These are phyloP conservation scores for Fraxinus albicans DNA, from an alignment of 305 asterid species.

Conservation along the genomic window DNA sequence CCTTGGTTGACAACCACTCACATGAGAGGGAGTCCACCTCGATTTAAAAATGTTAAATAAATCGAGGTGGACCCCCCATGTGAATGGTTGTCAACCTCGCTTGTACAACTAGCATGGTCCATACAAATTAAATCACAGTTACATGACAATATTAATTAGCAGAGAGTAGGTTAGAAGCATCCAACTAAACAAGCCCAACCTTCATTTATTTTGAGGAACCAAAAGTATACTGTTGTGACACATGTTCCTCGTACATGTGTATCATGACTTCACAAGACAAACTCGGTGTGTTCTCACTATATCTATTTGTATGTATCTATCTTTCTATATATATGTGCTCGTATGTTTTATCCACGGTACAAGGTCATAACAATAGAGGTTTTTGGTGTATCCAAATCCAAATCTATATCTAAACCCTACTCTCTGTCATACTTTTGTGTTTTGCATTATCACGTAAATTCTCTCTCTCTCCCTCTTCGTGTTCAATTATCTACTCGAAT, in stretches of 20 bases:
- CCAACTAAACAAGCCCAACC: not conserved
- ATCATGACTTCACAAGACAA: not conserved
- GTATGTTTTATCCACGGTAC: not conserved
- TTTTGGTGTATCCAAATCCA: not conserved
- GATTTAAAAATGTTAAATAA: too few species aligned
- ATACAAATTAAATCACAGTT: not conserved
- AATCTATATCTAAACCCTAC: not conserved
- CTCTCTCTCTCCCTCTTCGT: not conserved
- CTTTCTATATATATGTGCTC: not conserved
- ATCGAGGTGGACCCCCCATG: too few species aligned
- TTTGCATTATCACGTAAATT: not conserved
- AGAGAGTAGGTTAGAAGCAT: not conserved
- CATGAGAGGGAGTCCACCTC: too few species aligned
- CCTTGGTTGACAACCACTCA: too few species aligned
- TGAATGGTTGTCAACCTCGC: too few species aligned
- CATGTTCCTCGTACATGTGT: not conserved
- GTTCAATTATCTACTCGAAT: conserved; percentile 3
- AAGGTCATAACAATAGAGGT: not conserved
- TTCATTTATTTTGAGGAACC: not conserved
- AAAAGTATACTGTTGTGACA: not conserved
- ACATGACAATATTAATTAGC: not conserved
- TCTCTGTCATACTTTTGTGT: not conserved
- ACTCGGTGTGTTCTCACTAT: not conserved
- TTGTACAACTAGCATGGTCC: too few species aligned
- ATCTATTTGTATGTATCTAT: not conserved